Evolutionary conservation across 768 basidiomycete genomes (phyloP).

Genomic region (Dacryopinax spathularia): DNA sequence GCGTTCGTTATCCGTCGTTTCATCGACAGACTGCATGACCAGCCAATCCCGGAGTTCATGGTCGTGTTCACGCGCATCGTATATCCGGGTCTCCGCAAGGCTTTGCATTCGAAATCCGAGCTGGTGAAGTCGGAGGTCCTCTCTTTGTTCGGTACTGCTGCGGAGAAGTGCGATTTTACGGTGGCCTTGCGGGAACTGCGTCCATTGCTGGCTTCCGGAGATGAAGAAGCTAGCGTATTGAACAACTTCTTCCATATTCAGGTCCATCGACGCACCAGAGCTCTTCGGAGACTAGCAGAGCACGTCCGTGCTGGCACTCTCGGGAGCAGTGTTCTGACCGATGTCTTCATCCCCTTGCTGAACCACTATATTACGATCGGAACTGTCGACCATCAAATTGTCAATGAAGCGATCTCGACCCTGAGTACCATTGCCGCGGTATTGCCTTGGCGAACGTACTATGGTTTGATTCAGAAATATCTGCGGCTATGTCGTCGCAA

Average conservation of each 20-base stretch:
- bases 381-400: conserved; percentile 62
- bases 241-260: conserved; percentile 92
- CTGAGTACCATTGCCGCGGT: conserved; percentile 64
- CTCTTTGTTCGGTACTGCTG: conserved; percentile 59
- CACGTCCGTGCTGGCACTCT: conserved; percentile 52
- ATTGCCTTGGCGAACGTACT: conserved; percentile 74
- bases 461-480: conserved; percentile 65
- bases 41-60: conserved; percentile 27
- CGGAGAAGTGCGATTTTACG: conserved; percentile 47
- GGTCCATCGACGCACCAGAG: conserved; percentile 72
- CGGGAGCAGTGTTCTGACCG: conserved; percentile 53
- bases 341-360: conserved; percentile 77
- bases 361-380: conserved; percentile 55
- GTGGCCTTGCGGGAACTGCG: conserved; percentile 61
- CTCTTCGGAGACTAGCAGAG: conserved; percentile 71
- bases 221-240: conserved; percentile 94
- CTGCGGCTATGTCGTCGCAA: conserved; percentile 54
- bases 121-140: conserved; percentile 76
- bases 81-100: conserved; percentile 65
- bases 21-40: conserved; percentile 40
- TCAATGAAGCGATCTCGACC: conserved; percentile 74
- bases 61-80: conserved; percentile 47
- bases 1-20: conserved; percentile 64
- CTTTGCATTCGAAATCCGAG: conserved; percentile 66
- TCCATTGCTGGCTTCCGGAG: conserved; percentile 66